Evolutionary conservation across 2,329 filamentous ascomycete species (phyloP).

Genomic region (Davidsoniella australis): DNA sequence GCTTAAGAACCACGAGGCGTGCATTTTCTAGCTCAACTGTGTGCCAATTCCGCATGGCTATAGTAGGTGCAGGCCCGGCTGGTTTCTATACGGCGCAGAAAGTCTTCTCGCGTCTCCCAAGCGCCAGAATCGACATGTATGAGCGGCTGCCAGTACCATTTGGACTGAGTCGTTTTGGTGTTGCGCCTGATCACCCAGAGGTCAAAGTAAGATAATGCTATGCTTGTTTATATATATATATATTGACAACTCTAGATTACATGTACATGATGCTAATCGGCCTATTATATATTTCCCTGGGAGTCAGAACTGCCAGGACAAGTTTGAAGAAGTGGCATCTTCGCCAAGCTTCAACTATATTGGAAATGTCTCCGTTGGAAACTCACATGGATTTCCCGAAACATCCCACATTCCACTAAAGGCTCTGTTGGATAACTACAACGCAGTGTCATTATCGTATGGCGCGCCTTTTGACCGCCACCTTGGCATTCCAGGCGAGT

Average conservation of each 20-base stretch:
- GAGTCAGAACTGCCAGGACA: conserved; percentile 76
- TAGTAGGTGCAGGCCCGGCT: conserved; percentile 85
- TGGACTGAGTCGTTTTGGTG: conserved; percentile 80
- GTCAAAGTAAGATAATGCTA: conserved; percentile 55
- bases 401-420: conserved; percentile 25
- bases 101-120: conserved; percentile 56
- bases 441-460: conserved; percentile 84
- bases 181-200: conserved; percentile 96
- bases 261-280: not conserved
- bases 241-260: not conserved
- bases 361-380: conserved; percentile 71
- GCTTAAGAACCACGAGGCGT: not conserved
- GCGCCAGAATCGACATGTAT: conserved; percentile 81
- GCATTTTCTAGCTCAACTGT: conserved; percentile 17
- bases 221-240: not conserved
- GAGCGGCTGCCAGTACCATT: conserved; percentile 85
- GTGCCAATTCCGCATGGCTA: conserved; percentile 57
- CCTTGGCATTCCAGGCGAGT: conserved; percentile 66
- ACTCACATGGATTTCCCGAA: conserved; percentile 20
- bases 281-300: no score
- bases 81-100: conserved; percentile 90
- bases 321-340: conserved; percentile 73
- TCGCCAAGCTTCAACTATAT: conserved; percentile 77
- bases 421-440: conserved; percentile 63
- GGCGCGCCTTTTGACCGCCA: conserved; percentile 72